A percentile compares a stretch with the other conserved stretches of the same genome.
These are phyloP conservation scores for Ramaria rubella DNA, from an alignment of 768 basidiomycete genomes.

Conservation along the genomic window DNA sequence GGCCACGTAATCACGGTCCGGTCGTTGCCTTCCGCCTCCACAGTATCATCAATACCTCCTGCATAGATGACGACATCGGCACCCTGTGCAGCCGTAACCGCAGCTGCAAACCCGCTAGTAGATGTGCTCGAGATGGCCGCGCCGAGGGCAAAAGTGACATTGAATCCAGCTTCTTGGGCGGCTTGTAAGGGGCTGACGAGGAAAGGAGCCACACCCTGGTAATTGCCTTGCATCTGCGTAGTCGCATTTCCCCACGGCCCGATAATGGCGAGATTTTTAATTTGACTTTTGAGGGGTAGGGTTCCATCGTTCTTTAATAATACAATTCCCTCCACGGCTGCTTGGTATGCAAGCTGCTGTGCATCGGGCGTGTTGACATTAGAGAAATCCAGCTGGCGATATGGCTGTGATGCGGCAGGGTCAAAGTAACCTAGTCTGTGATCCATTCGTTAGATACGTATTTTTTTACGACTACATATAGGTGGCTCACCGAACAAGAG, in stretches of 20 bases:
- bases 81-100: slow-evolving; percentile 40
- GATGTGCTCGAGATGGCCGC: slow-evolving; percentile 35
- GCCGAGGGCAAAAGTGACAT: slow-evolving; percentile 37
- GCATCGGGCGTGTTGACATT: slow-evolving; percentile 43
- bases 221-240: slow-evolving; percentile 51
- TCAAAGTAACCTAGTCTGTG: slow-evolving; percentile 53
- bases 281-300: slow-evolving; percentile 41
- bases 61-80: slow-evolving; percentile 48
- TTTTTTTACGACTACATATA: not conserved
- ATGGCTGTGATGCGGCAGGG: slow-evolving; percentile 42
- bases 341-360: slow-evolving; percentile 43
- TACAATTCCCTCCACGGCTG: slow-evolving; percentile 49
- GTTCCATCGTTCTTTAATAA: slow-evolving; percentile 59
- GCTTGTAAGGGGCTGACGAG: slow-evolving; percentile 48
- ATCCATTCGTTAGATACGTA: not conserved
- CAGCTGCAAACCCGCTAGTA: slow-evolving; percentile 43
- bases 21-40: slow-evolving; percentile 45
- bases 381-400: slow-evolving; percentile 41
- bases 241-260: slow-evolving; percentile 57
- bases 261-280: slow-evolving; percentile 49
- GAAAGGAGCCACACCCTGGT: slow-evolving; percentile 48
- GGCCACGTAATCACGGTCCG: slow-evolving; percentile 48
- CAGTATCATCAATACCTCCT: slow-evolving; percentile 45
- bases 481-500: slow-evolving; percentile 42
- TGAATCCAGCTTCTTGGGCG: slow-evolving; percentile 41